A percentile compares a stretch with the other conserved stretches of the same genome.
Conservation (phyloP, 352 stramenopile species). For the Globisporangium emineosum region DNA sequence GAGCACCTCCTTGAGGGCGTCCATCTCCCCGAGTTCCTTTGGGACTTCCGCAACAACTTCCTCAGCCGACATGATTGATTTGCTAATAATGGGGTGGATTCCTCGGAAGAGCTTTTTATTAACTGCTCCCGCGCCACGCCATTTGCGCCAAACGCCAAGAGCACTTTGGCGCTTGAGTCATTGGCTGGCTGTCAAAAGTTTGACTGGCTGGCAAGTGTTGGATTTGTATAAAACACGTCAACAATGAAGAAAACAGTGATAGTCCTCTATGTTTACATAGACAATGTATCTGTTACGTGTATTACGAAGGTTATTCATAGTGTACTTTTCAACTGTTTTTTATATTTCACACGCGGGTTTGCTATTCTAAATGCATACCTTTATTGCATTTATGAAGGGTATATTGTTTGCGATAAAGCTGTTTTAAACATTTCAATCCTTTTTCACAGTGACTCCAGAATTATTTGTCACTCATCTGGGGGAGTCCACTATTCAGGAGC, state of each 20-base stretch:
- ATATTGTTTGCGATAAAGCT: neutral
- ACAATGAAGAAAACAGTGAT: neutral
- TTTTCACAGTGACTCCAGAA: neutral
- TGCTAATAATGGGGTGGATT: constrained; percentile 39
- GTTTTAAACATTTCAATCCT: neutral
- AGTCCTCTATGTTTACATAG: neutral
- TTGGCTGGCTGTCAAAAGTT: constrained; percentile 41
- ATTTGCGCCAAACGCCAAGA: neutral
- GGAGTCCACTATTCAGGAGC: neutral
- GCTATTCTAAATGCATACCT: neutral
- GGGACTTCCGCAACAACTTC: constrained; percentile 91
- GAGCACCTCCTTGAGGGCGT: constrained; percentile 97
- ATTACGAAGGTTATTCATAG: neutral
- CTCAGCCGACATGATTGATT: constrained; percentile 87
- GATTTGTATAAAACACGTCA: neutral
- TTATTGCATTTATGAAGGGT: neutral
- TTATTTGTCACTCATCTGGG: neutral
- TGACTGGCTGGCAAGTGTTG: neutral
- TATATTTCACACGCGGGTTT: neutral
- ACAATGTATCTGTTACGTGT: neutral
- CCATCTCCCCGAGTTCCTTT: constrained; percentile 96
- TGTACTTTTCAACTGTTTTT: neutral
- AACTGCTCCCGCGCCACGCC: neutral
- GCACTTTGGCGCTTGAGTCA: neutral
- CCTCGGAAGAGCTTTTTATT: constrained; percentile 43